A percentile compares a stretch with the other conserved stretches of the same genome.
phyloP scores from a whole-genome alignment of 2,329 filamentous ascomycete species.

The Elsinoe fawcettii region DNA sequence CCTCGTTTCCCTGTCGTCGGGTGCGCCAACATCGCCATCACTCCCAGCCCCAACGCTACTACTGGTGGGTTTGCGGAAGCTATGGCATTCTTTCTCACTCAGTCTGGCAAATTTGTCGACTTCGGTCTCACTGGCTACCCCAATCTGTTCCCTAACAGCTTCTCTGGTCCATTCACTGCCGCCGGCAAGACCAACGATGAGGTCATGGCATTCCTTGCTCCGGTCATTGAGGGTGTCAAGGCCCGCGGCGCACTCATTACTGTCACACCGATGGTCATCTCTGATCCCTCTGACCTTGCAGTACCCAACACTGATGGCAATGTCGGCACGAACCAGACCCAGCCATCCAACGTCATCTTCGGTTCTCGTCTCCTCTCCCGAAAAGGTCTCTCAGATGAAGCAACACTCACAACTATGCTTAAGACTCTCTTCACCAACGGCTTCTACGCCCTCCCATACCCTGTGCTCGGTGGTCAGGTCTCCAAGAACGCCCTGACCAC shows the following conservation, averaged over 20 bases:
- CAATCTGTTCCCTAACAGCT: neutral
- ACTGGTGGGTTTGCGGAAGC: slow-evolving; percentile 8
- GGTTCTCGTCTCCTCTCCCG: slow-evolving; percentile 19
- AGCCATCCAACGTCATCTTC: slow-evolving; percentile 11
- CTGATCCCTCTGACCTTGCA: slow-evolving; percentile 4
- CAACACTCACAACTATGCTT: neutral
- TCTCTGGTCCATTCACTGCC: slow-evolving; percentile 6
- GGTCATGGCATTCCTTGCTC: slow-evolving; percentile 3
- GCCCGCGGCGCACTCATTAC: neutral
- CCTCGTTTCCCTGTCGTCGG: neutral
- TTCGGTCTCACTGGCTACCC: slow-evolving; percentile 12
- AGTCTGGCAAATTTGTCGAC: slow-evolving; percentile 4
- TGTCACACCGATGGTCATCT: neutral
- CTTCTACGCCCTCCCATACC: slow-evolving; percentile 5
- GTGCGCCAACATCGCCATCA: slow-evolving; percentile 25
- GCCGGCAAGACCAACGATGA: slow-evolving; percentile 11
- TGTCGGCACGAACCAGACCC: slow-evolving; percentile 13
- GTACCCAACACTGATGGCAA: slow-evolving; percentile 3
- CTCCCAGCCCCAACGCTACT: slow-evolving; percentile 3
- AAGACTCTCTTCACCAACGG: slow-evolving; percentile 5
- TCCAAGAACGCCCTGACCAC: neutral
- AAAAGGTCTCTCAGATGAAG: neutral
- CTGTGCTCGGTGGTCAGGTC: slow-evolving; percentile 9
- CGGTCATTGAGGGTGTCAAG: neutral
- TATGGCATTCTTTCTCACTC: neutral